Evolutionary conservation across 192 early-diverging fungal species (phyloP).

Genomic region (Dissophora globulifera): DNA sequence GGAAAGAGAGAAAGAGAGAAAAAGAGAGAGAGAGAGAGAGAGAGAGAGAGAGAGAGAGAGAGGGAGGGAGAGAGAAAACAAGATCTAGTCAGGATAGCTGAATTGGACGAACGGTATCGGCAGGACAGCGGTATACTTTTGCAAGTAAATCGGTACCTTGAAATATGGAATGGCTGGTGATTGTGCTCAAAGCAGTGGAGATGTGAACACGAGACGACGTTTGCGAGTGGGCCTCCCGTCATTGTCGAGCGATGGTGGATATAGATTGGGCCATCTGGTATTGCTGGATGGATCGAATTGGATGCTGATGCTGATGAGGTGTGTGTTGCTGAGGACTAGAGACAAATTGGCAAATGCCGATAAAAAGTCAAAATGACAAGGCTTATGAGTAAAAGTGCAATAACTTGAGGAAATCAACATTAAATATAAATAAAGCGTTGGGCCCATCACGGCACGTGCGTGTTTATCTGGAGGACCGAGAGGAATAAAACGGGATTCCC

Average conservation of each 20-base stretch:
- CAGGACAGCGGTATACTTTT: too few species aligned
- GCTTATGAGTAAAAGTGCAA: too few species aligned
- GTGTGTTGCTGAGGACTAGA: background rate
- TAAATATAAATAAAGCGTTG: too few species aligned
- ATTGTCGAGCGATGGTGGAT: slow-evolving; percentile 47
- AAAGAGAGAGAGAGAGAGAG: background rate
- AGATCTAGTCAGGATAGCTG: background rate
- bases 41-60: background rate
- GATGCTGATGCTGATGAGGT: slow-evolving; percentile 2
- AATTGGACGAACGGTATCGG: too few species aligned
- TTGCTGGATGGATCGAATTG: slow-evolving; percentile 18
- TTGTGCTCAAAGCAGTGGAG: slow-evolving; percentile 31
- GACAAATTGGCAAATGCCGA: too few species aligned
- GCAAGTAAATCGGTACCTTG: slow-evolving; percentile 1
- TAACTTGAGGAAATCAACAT: too few species aligned
- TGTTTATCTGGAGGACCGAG: background rate
- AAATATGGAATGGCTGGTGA: background rate
- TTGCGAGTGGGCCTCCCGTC: slow-evolving; percentile 8
- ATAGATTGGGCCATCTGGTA: slow-evolving; percentile 44
- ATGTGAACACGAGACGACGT: slow-evolving; percentile 20
- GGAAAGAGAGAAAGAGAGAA: background rate
- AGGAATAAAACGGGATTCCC: slow-evolving; percentile 4
- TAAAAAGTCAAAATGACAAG: too few species aligned
- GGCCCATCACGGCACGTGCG: too few species aligned
- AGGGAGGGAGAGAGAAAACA: background rate